Evolutionary conservation across 805 yeast species (phyloP).

Genomic region (Peterozyma toletana): DNA sequence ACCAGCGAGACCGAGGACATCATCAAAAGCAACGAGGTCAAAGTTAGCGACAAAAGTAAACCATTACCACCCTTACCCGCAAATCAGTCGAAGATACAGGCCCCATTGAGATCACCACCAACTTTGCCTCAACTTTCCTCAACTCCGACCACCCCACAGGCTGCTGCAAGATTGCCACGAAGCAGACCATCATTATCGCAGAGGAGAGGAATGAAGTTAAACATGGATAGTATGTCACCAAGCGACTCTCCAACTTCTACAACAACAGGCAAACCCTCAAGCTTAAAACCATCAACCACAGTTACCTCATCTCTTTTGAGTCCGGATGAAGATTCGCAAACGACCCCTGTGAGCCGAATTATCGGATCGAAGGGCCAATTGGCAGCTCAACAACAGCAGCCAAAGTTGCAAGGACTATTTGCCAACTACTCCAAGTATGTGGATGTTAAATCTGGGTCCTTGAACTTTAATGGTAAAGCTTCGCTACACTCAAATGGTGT

Average conservation of each 20-base stretch:
- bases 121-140: slow-evolving; percentile 3
- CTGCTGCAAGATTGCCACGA: slow-evolving; percentile 13
- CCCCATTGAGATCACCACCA: slow-evolving; percentile 9
- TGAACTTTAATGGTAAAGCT: slow-evolving; percentile 90
- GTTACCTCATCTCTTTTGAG: slow-evolving; percentile 14
- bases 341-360: slow-evolving; percentile 14
- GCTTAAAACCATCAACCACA: slow-evolving; percentile 10
- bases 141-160: slow-evolving; percentile 6
- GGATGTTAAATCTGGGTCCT: slow-evolving; percentile 86
- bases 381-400: slow-evolving; percentile 18
- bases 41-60: slow-evolving; percentile 16
- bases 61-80: slow-evolving; percentile 36
- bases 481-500: slow-evolving; percentile 88
- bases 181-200: slow-evolving; percentile 42
- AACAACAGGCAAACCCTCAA: neutral
- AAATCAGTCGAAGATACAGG: slow-evolving; percentile 2
- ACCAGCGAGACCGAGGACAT: neutral
- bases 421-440: slow-evolving; percentile 81
- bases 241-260: slow-evolving; percentile 8
- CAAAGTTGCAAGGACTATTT: slow-evolving; percentile 54
- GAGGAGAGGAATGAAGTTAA: slow-evolving; percentile 47
- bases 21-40: neutral
- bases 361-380: slow-evolving; percentile 16
- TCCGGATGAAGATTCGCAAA: slow-evolving; percentile 5
- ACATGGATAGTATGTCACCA: slow-evolving; percentile 18